A percentile compares a stretch with the other conserved stretches of the same genome.
phyloP scores from a whole-genome alignment of 2,329 filamentous ascomycete genomes.

The Colletotrichum sp. region DNA sequence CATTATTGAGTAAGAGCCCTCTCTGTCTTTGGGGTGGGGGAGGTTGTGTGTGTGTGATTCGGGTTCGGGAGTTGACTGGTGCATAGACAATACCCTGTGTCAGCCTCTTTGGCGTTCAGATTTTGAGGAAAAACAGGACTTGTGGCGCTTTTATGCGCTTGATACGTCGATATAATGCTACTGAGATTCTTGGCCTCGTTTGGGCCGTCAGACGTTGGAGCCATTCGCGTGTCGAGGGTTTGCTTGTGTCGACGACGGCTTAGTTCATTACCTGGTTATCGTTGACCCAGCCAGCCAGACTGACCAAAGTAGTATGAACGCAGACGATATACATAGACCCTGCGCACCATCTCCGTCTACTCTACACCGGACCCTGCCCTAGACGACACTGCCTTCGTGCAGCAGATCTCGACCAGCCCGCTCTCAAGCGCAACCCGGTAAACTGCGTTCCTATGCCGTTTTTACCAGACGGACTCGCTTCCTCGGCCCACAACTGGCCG shows the following conservation, averaged over 20 bases:
- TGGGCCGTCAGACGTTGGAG: not conserved
- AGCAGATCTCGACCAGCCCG: too few relatives aligned
- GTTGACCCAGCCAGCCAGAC: not conserved
- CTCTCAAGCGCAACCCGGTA: too few relatives aligned
- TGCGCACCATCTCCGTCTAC: not conserved
- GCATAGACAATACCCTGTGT: not conserved
- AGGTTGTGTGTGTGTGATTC: not conserved
- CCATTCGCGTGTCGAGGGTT: not conserved
- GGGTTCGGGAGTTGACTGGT: not conserved
- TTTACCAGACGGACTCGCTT: not conserved
- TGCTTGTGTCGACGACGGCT: not conserved
- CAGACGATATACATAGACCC: too few relatives aligned
- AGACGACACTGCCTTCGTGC: not conserved
- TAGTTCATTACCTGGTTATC: not conserved
- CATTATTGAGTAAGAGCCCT: not conserved
- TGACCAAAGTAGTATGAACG: not conserved
- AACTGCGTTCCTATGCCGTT: too few relatives aligned
- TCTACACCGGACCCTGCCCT: too few relatives aligned
- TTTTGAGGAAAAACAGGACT: not conserved
- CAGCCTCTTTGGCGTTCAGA: not conserved
- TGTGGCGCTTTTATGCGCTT: not conserved
- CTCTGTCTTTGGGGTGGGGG: not conserved
- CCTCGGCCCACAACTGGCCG: not conserved
- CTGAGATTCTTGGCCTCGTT: not conserved
- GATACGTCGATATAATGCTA: not conserved